Evolutionary conservation across 2,329 filamentous ascomycete genomes (phyloP), one percentile per base, ranked within the genome.

Genomic region (Fusarium robinianum): DNA sequence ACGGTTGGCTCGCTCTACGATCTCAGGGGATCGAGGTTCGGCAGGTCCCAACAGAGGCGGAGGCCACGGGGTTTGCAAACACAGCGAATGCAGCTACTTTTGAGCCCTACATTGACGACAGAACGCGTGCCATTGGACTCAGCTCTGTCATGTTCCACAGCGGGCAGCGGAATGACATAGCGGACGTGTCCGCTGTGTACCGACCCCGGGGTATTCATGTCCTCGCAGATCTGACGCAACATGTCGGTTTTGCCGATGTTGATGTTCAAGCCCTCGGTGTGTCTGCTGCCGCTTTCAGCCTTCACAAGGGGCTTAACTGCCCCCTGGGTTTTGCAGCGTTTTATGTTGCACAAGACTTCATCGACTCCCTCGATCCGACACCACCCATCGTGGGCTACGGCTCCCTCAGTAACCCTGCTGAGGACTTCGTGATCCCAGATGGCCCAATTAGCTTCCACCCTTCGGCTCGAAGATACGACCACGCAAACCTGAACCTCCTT

Each of bases 131-230:
- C 9, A 61, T 68, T 18, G 64, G 64, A 1, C 29, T 68, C 11
- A 64, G 59, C 36, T 65, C 65, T 5, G 35, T 67, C 22, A 63
- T 66, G 54, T 68, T 67, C 41, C 64, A 68, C 38, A 56, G 52
- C 23, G 65, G 65, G 5, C 63, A 66, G 47, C 40, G 41, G n/a
- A 63, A 67, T 47, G 59, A 67, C 36, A 53, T 67, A 0, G 50
- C 50, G 5, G 51, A 51, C 9, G 60, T 68, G 21, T 63, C 61
- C 33, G 49, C 41, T 8, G 43, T 29, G 5, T 65, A 54, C 24
- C 39, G 63, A 8, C 57, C 55, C 0, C 27, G 39, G 6, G 63
- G 63, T 1, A 61, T 67, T 8, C 63, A 67, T 14, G 58, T 68
- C 3, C 51, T 68, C 1, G 61, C 53, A 1, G 65, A 67, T 36